These are phyloP conservation scores for Talaromyces trachyspermus DNA, from an alignment of 495 filamentous ascomycete genomes.

Conservation along the genomic window DNA sequence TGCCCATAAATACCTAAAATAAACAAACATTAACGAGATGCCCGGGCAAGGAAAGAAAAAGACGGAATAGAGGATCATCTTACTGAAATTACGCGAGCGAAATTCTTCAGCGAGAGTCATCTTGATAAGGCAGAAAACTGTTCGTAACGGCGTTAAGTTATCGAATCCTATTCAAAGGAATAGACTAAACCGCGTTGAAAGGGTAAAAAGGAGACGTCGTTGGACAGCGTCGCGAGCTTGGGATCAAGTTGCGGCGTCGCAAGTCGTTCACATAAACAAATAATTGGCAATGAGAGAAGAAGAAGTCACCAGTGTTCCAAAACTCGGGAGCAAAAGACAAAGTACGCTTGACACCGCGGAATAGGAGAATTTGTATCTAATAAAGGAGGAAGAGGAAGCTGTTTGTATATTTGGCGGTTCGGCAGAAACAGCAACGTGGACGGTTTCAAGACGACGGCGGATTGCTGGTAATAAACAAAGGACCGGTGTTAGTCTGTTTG, in stretches of 20 bases:
- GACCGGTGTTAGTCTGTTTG: too few species aligned
- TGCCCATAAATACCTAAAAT: constrained; percentile 92
- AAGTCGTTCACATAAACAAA: too few species aligned
- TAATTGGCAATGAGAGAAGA: too few species aligned
- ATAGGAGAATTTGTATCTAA: too few species aligned
- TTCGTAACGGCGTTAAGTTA: constrained; percentile 4
- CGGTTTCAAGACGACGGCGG: background rate
- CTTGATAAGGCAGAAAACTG: constrained; percentile 13
- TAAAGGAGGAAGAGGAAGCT: constrained; percentile 13
- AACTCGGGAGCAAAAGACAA: constrained; percentile 7
- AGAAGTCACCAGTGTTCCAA: too few species aligned
- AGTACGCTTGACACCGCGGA: too few species aligned
- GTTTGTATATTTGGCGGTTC: constrained; percentile 20
- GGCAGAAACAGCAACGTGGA: constrained; percentile 8
- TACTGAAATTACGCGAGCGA: constrained; percentile 96
- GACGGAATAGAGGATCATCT: constrained; percentile 34
- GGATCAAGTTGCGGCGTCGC: too few species aligned
- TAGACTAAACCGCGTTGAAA: too few species aligned
- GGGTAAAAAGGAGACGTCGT: too few species aligned
- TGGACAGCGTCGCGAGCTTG: too few species aligned
- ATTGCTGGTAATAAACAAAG: too few species aligned
- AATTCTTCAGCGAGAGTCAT: constrained; percentile 66
- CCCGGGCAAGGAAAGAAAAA: constrained; percentile 1
- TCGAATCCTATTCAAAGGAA: too few species aligned
- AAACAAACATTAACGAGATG: constrained; percentile 25